Conservation (phyloP, 1,284 basidiomycete species). For the Sparassis latifolia region DNA sequence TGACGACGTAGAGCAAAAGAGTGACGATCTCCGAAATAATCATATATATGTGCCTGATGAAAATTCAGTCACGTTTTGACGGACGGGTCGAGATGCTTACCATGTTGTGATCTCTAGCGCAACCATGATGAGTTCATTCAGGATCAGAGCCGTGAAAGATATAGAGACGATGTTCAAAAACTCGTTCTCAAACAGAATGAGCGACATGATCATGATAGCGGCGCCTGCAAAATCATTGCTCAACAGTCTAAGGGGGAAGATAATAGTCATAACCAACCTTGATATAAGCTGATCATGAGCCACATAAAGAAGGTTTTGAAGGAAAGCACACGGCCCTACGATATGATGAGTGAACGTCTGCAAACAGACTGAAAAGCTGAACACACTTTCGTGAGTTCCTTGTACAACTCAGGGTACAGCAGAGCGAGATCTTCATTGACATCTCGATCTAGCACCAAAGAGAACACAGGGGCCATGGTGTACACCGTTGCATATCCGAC, state of each 20-base stretch:
- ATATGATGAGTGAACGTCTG: neutral
- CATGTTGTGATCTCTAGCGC: constrained; percentile 96
- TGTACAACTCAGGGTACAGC: constrained; percentile 96
- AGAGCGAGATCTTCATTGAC: constrained; percentile 94
- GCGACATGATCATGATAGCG: constrained; percentile 97
- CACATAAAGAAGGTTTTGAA: constrained; percentile 99
- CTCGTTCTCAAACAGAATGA: constrained; percentile 95
- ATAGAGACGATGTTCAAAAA: constrained; percentile 98
- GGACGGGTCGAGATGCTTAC: constrained; percentile 31
- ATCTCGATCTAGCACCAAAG: constrained; percentile 91
- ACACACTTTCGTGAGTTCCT: constrained; percentile 88
- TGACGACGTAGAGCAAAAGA: constrained; percentile 83
- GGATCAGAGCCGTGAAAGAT: constrained; percentile 92
- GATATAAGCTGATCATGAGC: constrained; percentile 97
- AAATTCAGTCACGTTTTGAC: neutral
- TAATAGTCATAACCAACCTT: constrained; percentile 50
- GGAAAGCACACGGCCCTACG: constrained; percentile 82
- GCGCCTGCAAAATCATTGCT: constrained; percentile 50
- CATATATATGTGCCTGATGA: constrained; percentile 94
- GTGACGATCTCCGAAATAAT: constrained; percentile 89
- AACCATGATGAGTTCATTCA: constrained; percentile 99
- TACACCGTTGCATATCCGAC: constrained; percentile 97
- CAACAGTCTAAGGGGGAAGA: neutral
- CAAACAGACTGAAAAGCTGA: neutral
- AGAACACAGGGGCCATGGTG: constrained; percentile 98